Evolutionary conservation across 768 basidiomycete genomes (phyloP).

Genomic region (Russula abietina): DNA sequence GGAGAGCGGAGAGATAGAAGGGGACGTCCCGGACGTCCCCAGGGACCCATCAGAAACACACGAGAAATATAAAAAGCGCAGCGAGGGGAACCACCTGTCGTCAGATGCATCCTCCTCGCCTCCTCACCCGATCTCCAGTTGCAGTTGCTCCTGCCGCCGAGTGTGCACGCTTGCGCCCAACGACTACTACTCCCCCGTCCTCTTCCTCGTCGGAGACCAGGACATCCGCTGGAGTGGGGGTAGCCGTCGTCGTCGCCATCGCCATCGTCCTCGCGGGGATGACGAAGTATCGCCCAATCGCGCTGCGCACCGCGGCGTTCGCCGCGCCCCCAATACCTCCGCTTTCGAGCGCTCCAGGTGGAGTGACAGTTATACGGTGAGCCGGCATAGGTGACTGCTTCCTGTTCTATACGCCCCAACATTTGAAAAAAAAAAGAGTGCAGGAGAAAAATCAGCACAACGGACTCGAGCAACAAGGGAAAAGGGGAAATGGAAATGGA

Average conservation of each 20-base stretch:
- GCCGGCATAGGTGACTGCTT: conserved; percentile 18
- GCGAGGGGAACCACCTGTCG: too few relatives aligned
- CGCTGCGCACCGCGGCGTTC: conserved; percentile 12
- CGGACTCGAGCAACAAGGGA: neutral
- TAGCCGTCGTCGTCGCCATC: neutral
- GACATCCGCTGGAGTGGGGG: neutral
- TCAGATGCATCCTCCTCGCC: conserved; percentile 7
- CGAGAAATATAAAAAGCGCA: neutral
- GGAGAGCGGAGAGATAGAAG: neutral
- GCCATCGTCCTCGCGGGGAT: neutral
- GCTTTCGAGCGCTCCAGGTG: neutral
- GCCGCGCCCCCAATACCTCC: conserved; percentile 1
- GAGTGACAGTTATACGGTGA: neutral
- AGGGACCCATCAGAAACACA: neutral
- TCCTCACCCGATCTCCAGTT: conserved; percentile 7
- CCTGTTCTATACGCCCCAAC: conserved; percentile 28
- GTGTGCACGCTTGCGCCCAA: conserved; percentile 20
- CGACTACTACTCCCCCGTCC: neutral
- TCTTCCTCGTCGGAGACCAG: neutral
- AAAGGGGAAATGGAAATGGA: too few relatives aligned
- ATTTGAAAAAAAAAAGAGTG: neutral
- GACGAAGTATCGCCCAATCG: conserved; percentile 9
- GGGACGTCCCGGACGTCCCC: neutral
- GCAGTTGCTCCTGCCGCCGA: neutral
- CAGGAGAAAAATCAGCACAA: neutral